Evolutionary conservation across 441 rosid species (phyloP).

Genomic region (Geranium incanum): DNA sequence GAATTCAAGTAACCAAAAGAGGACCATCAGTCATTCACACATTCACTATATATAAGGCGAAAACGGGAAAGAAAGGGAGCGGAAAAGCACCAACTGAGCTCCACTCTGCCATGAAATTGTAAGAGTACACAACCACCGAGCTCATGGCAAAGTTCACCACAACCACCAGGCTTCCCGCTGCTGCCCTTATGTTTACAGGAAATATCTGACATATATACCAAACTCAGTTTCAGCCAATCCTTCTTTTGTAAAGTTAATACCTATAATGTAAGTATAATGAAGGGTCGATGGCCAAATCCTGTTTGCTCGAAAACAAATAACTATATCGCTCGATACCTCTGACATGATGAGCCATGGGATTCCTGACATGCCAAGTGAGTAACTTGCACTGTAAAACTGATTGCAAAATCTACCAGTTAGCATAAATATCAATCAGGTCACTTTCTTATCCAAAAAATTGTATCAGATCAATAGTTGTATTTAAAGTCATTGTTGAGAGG

Average conservation of each 20-base stretch:
- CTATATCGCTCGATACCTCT: conserved; percentile 37
- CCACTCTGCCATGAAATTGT: conserved; percentile 57
- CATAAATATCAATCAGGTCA: no score
- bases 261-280: no score
- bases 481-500: no score
- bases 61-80: background rate
- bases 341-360: conserved; percentile 63
- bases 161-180: conserved; percentile 53
- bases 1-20: background rate
- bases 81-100: conserved; percentile 40
- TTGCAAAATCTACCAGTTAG: background rate
- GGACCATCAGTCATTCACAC: background rate
- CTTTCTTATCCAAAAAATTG: no score
- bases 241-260: no score
- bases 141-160: conserved; percentile 37
- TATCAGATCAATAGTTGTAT: no score
- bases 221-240: background rate
- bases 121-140: conserved; percentile 38
- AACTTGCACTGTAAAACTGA: conserved; percentile 33
- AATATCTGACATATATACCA: conserved; percentile 36
- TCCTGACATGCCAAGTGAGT: conserved; percentile 48
- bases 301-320: no score
- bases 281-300: no score
- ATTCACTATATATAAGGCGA: background rate
- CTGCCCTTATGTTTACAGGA: conserved; percentile 44